Conservation (phyloP, 148 eudicot genomes). For the Fallopia convolvulus region DNA sequence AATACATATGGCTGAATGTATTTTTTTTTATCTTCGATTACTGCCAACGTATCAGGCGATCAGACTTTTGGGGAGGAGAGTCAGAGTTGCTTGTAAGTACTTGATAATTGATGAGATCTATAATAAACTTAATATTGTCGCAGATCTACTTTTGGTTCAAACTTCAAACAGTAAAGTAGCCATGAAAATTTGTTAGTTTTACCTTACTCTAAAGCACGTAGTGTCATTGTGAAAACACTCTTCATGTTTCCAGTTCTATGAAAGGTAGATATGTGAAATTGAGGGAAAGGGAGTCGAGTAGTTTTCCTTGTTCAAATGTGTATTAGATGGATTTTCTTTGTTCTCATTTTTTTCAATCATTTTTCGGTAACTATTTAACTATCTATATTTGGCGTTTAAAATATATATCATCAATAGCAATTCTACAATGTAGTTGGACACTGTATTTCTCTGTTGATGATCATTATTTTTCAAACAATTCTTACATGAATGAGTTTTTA, state of each 20-base stretch:
- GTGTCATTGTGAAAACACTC: not conserved
- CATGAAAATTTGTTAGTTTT: not conserved
- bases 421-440: too few species aligned
- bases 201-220: not conserved
- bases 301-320: too few species aligned
- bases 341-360: too few species aligned
- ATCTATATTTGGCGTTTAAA: too few species aligned
- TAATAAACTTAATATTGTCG: not conserved
- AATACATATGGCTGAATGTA: not conserved
- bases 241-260: not conserved
- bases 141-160: not conserved
- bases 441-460: too few species aligned
- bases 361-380: too few species aligned
- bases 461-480: too few species aligned
- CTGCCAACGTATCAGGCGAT: constrained; percentile 79
- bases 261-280: too few species aligned
- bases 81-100: constrained; percentile 89
- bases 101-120: not conserved
- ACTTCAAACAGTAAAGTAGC: not conserved
- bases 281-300: too few species aligned
- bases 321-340: too few species aligned
- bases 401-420: too few species aligned
- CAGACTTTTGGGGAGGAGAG: constrained; percentile 99
- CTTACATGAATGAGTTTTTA: too few species aligned
- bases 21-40: constrained; percentile 38